These are phyloP conservation scores for Thymus quinquecostatus DNA, from an alignment of 257 asterid genomes.

Conservation along the genomic window DNA sequence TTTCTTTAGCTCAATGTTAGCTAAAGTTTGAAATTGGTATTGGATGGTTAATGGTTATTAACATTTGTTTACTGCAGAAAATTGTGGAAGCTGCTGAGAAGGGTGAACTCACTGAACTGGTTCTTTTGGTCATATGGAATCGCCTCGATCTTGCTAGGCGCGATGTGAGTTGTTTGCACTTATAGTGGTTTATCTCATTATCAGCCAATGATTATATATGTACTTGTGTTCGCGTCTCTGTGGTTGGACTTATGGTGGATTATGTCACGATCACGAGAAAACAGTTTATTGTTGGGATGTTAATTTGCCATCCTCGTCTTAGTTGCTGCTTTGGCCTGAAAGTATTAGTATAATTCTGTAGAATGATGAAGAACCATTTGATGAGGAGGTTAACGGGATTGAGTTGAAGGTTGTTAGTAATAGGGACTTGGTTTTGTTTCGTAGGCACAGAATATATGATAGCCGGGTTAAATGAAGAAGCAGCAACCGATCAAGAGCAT, in stretches of 20 bases:
- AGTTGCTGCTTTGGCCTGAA: not conserved
- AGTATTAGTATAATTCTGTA: not conserved
- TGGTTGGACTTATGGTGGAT: not conserved
- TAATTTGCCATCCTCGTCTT: not conserved
- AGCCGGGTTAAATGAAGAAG: too few species aligned
- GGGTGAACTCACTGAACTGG: constrained; percentile 85
- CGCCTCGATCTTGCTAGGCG: constrained; percentile 97
- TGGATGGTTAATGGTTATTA: not conserved
- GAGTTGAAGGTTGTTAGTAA: not conserved
- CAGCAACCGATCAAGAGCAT: too few species aligned
- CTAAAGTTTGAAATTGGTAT: constrained; percentile 13
- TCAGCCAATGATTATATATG: not conserved
- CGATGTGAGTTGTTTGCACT: constrained; percentile 65
- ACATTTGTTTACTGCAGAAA: constrained; percentile 57
- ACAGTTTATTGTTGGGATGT: not conserved
- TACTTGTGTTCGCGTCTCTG: not conserved
- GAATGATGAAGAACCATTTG: not conserved
- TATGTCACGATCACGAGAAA: not conserved
- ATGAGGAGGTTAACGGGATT: not conserved
- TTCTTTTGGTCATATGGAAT: constrained; percentile 86
- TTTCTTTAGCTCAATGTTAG: constrained; percentile 4
- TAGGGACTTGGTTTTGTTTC: not conserved
- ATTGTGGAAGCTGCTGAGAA: constrained; percentile 95
- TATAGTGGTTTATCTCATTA: not conserved
- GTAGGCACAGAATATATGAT: too few species aligned